Base-by-base conservation (phyloP, 257 asterid species). In the Gentiana dahurica region DNA sequence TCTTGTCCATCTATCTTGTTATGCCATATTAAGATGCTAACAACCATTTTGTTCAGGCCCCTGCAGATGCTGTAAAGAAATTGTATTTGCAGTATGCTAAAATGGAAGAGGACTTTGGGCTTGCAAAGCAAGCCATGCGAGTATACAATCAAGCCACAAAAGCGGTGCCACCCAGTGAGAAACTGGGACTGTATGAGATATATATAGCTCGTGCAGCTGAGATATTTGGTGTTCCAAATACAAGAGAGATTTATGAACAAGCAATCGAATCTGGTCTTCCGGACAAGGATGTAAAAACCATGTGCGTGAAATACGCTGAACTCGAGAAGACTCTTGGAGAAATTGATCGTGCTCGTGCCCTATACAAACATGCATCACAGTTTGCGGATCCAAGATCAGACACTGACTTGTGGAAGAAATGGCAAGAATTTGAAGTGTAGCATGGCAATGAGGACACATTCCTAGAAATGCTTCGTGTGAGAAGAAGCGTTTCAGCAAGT, bases 401-500 rank as follows among this genome's bases (percentile, higher is more conserved):
- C 48, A 72, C 81, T 12, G 94, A 75, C 51, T 81, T 86, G 1
- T 24, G 24, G 24, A 24, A 24, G 24, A 24, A 24, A 79, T 89
- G 97, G 97, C 82, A 86, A 36, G 89, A 89, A 52, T 88, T 88
- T 60, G 96, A 88, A 64, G 89, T 88, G 71, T 87, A 79, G 67
- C 95, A 85, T 69, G 95, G 96, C 50, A 88, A 88, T 43, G 88
- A 82, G 73, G 96, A 85, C 68, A 89, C 97, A 44, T 89, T 84
- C 80, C 64, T 85, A 1, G 97, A 86, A 70, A 89, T 86, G 94
- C 90, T 80, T 39, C 81, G 93, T 35, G 73, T 84, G 10, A 82
- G 80, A 58, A 72, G 97, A 63, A 89, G 89, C 51, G 85, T 86
- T 34, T 65, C 88, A 6, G 91, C 94, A 53, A 89, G 88, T 67